phyloP scores from a whole-genome alignment of 1,284 basidiomycete species.

The Hemileia vastatrix region DNA sequence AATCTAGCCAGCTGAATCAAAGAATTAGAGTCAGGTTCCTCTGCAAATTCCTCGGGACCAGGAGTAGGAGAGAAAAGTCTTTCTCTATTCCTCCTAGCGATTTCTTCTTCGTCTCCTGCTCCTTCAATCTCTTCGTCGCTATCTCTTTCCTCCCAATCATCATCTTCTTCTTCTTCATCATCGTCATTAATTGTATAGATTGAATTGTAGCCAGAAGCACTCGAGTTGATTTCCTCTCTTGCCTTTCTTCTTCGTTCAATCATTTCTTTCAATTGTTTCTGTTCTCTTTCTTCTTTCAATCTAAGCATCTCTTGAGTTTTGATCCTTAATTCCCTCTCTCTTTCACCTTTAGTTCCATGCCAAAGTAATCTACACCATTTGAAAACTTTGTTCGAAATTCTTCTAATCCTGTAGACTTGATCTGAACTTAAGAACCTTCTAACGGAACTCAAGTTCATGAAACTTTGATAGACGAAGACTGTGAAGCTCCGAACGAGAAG shows the following conservation, averaged over 20 bases:
- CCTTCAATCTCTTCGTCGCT: conserved; percentile 19
- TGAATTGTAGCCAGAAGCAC: no score
- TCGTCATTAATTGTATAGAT: not conserved
- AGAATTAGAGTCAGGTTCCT: not conserved
- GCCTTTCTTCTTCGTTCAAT: not conserved
- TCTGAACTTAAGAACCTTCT: no score
- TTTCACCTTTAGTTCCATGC: no score
- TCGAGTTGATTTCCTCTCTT: not conserved
- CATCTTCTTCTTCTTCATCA: not conserved
- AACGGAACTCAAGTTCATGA: no score
- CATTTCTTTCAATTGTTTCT: not conserved
- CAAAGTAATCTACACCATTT: no score
- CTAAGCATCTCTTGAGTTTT: not conserved
- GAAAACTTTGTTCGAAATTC: no score
- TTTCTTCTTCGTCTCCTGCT: conserved; percentile 1
- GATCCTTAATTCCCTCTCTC: conserved; percentile 22
- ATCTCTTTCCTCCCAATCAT: conserved; percentile 23
- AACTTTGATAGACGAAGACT: no score
- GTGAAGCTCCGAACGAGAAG: no score
- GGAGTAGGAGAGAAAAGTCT: not conserved
- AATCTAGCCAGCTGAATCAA: not conserved
- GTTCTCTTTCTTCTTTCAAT: not conserved
- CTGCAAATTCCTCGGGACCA: not conserved
- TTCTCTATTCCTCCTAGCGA: not conserved
- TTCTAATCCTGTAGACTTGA: no score